A percentile compares a stretch with the other conserved stretches of the same genome.
phyloP scores from a whole-genome alignment of 2,329 filamentous ascomycete species.

The Plectosphaerella cucumerina region DNA sequence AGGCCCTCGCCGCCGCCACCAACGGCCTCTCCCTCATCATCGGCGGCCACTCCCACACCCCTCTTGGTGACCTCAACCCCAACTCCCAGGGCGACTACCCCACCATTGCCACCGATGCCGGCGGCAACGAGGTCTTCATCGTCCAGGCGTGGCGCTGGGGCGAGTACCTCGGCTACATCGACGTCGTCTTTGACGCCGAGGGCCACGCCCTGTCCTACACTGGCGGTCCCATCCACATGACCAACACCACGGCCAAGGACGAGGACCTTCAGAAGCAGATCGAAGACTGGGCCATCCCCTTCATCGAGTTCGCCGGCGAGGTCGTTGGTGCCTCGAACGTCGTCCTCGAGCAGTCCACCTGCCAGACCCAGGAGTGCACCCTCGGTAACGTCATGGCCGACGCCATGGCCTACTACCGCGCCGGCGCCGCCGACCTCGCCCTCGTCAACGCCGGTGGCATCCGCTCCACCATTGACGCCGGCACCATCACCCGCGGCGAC shows the following conservation, averaged over 20 bases:
- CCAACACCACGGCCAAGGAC: conserved; percentile 57
- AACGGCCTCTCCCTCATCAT: conserved; percentile 65
- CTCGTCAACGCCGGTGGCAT: conserved; percentile 62
- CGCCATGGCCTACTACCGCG: conserved; percentile 58
- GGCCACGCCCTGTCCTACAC: conserved; percentile 60
- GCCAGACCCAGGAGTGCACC: conserved; percentile 54
- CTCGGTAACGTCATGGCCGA: conserved; percentile 53
- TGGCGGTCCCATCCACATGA: conserved; percentile 60
- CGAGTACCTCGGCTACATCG: conserved; percentile 64
- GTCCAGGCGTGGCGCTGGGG: conserved; percentile 67
- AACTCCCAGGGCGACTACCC: conserved; percentile 58
- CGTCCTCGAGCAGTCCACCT: conserved; percentile 55
- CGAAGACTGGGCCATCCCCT: conserved; percentile 54
- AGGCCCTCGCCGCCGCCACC: conserved; percentile 54
- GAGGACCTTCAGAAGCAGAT: conserved; percentile 53
- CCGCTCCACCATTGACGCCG: conserved; percentile 57
- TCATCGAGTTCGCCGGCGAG: conserved; percentile 54
- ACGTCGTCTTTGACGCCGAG: conserved; percentile 56
- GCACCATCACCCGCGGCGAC: conserved; percentile 58
- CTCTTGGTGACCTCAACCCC: conserved; percentile 53
- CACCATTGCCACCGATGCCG: conserved; percentile 55
- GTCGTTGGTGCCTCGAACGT: conserved; percentile 51
- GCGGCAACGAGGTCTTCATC: conserved; percentile 64
- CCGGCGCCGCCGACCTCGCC: conserved; percentile 49
- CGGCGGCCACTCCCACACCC: conserved; percentile 57